Percentiles rank a stretch among this genome's conserved stretches.
phyloP scores from a whole-genome alignment of 768 basidiomycete genomes.

The Hirschioporus abietinus region DNA sequence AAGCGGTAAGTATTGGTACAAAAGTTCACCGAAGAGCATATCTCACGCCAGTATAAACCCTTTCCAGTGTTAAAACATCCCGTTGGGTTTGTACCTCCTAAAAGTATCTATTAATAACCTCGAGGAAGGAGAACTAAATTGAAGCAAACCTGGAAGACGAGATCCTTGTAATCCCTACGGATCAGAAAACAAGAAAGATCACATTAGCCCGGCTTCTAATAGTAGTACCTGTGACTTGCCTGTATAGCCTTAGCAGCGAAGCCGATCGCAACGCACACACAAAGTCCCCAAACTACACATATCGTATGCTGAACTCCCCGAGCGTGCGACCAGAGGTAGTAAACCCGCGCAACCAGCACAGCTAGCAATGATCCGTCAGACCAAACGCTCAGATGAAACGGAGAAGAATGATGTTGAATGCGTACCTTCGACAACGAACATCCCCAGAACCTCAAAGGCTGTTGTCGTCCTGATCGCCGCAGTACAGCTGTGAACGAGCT shows the following conservation, averaged over 20 bases:
- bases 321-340: conserved; percentile 4
- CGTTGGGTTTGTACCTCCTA: neutral
- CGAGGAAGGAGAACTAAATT: neutral
- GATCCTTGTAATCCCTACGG: neutral
- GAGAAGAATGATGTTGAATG: too few relatives aligned
- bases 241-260: neutral
- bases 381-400: neutral
- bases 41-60: neutral
- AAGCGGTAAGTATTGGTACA: neutral
- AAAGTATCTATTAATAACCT: neutral
- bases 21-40: neutral
- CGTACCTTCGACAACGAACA: conserved; percentile 2
- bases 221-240: neutral
- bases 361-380: neutral
- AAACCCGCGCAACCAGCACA: neutral
- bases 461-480: conserved; percentile 1
- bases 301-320: neutral
- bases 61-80: neutral
- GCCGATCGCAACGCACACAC: neutral
- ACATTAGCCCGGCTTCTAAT: neutral
- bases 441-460: conserved; percentile 1
- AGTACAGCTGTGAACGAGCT: neutral
- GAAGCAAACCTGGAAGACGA: neutral
- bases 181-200: neutral
- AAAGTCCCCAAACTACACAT: neutral